Conservation (phyloP, 148 eudicot species). For the Rhododendron mucronatum region DNA sequence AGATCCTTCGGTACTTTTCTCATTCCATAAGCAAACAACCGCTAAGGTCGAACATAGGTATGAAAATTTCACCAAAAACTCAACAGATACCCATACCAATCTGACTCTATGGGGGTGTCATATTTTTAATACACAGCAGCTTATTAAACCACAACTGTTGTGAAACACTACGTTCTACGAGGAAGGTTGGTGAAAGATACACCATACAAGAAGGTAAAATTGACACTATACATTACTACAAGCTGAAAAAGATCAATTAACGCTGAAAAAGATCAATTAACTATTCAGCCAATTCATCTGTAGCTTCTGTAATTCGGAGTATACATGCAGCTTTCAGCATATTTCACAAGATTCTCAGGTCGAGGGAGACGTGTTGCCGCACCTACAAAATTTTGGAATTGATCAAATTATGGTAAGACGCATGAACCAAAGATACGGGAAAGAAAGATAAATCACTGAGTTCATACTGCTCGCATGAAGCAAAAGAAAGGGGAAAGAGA, state of each 20-base stretch:
- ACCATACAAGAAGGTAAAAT: background rate
- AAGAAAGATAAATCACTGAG: background rate
- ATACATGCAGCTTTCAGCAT: conserved; percentile 93
- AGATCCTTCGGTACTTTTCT: background rate
- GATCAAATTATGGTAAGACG: background rate
- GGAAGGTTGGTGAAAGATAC: background rate
- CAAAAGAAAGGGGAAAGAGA: background rate
- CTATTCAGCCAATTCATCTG: conserved; percentile 33
- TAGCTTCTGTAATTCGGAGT: conserved; percentile 75
- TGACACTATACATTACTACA: background rate
- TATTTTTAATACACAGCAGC: background rate
- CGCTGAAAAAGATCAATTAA: background rate
- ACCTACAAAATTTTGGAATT: conserved; percentile 29
- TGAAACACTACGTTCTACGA: background rate
- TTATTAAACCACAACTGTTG: background rate
- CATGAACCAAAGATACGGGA: background rate
- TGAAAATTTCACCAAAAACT: too few species aligned
- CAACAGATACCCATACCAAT: too few species aligned
- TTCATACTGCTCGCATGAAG: conserved; percentile 5
- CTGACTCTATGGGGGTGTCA: too few species aligned
- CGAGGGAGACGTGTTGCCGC: conserved; percentile 70
- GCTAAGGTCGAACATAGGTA: too few species aligned
- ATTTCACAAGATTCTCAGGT: conserved; percentile 68
- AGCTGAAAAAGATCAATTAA: background rate
- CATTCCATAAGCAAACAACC: background rate